Evolutionary conservation across 2,329 filamentous ascomycete genomes (phyloP).

Genomic region (Colletotrichum gigasporum): DNA sequence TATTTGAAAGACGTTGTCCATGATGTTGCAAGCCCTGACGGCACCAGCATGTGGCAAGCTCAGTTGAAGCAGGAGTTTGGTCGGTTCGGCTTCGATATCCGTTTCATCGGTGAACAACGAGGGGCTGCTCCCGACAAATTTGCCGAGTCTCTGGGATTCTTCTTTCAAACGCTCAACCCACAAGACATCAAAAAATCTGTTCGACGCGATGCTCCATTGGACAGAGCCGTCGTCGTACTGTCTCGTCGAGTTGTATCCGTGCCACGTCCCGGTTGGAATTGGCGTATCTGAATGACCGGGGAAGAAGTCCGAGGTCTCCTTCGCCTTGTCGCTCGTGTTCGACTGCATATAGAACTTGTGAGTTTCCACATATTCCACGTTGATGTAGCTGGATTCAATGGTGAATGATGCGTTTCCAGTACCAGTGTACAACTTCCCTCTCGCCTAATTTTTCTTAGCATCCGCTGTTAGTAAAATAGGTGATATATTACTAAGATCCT

Average conservation of each 20-base stretch:
- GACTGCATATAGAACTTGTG: too few species aligned
- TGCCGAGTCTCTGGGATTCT: neutral
- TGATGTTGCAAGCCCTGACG: too few species aligned
- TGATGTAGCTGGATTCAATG: too few species aligned
- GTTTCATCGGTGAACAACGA: neutral
- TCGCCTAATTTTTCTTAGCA: too few species aligned
- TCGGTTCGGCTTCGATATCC: neutral
- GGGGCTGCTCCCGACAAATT: neutral
- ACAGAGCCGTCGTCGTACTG: neutral
- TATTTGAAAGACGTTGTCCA: neutral
- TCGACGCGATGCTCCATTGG: neutral
- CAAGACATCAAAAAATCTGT: neutral
- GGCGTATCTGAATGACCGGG: neutral
- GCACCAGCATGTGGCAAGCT: too few species aligned
- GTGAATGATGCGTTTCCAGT: too few species aligned
- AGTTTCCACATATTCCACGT: too few species aligned
- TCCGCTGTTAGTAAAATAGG: too few species aligned
- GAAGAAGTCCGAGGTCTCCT: too few species aligned
- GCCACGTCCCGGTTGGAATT: neutral
- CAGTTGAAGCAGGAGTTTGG: neutral
- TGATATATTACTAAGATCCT: too few species aligned
- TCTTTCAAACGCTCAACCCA: neutral
- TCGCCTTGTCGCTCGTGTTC: too few species aligned
- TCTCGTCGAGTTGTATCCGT: neutral
- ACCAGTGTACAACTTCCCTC: too few species aligned